Conservation (phyloP, 2,329 filamentous ascomycete genomes). For the Verticillium dahliae region DNA sequence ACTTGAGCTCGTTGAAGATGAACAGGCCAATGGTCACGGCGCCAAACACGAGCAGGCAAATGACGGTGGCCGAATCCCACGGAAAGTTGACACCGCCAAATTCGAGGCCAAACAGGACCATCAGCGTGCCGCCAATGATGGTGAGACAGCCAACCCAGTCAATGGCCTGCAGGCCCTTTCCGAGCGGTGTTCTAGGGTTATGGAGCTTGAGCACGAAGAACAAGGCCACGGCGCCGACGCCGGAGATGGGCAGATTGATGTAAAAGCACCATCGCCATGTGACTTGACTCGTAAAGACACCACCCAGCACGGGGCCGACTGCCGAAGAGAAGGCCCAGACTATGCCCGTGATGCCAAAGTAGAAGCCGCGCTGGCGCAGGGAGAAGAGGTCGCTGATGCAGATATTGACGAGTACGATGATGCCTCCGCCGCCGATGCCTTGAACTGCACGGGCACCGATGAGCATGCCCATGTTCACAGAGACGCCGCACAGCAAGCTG, state of each 20-base stretch:
- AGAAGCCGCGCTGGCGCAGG: constrained; percentile 33
- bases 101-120: constrained; percentile 65
- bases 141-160: constrained; percentile 55
- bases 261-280: constrained; percentile 53
- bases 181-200: constrained; percentile 56
- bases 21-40: constrained; percentile 41
- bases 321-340: constrained; percentile 61
- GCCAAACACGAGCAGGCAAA: constrained; percentile 59
- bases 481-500: constrained; percentile 40
- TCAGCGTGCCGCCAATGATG: constrained; percentile 58
- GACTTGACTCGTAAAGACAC: constrained; percentile 56
- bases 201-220: constrained; percentile 60
- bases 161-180: constrained; percentile 53
- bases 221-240: constrained; percentile 49
- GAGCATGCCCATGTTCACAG: constrained; percentile 37
- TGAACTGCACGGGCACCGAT: constrained; percentile 42
- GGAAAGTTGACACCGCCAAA: constrained; percentile 58
- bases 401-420: constrained; percentile 46
- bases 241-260: constrained; percentile 41
- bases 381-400: constrained; percentile 49
- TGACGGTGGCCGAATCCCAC: constrained; percentile 54
- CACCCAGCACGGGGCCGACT: constrained; percentile 59
- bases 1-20: constrained; percentile 53
- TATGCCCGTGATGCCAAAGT: constrained; percentile 59
- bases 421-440: constrained; percentile 44